Evolutionary conservation across 352 stramenopile species (phyloP).

Genomic region (Elongisporangium anandrum): DNA sequence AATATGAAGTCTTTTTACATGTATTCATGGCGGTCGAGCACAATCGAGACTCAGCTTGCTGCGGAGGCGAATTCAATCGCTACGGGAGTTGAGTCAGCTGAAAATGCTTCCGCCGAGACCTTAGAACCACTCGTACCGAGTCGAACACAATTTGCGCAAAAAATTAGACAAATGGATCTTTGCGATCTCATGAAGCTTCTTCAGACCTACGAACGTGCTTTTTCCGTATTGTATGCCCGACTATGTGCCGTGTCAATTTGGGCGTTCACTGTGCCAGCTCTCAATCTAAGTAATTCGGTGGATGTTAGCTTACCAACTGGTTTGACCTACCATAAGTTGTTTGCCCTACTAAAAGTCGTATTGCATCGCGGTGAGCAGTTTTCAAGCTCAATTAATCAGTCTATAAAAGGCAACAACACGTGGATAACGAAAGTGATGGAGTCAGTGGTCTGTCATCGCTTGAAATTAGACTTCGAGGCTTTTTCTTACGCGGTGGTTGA

Average conservation of each 20-base stretch:
- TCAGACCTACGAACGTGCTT: constrained; percentile 16
- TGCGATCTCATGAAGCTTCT: constrained; percentile 13
- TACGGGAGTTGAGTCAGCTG: not conserved
- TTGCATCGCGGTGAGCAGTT: constrained; percentile 57
- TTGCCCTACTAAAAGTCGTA: constrained; percentile 42
- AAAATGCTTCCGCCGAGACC: not conserved
- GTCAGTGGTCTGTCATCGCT: not conserved
- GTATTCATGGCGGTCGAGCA: constrained; percentile 15
- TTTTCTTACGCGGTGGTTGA: constrained; percentile 32
- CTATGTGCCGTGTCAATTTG: constrained; percentile 4
- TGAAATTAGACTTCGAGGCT: constrained; percentile 1
- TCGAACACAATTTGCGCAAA: constrained; percentile 10
- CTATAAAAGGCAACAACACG: constrained; percentile 5
- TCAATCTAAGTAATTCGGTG: not conserved
- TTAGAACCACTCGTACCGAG: not conserved
- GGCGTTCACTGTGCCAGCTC: not conserved
- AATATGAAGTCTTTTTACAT: constrained; percentile 40
- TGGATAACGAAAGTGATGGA: constrained; percentile 4
- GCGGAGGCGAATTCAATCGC: not conserved
- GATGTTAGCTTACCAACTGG: not conserved
- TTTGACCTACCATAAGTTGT: constrained; percentile 12
- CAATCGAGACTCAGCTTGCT: constrained; percentile 24
- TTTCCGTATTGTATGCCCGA: constrained; percentile 31
- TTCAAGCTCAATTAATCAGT: not conserved
- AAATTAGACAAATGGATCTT: constrained; percentile 18